A percentile compares a stretch with the other conserved stretches of the same genome.
phyloP scores from a whole-genome alignment of 768 basidiomycete genomes.

The Lactarius akahatsu region DNA sequence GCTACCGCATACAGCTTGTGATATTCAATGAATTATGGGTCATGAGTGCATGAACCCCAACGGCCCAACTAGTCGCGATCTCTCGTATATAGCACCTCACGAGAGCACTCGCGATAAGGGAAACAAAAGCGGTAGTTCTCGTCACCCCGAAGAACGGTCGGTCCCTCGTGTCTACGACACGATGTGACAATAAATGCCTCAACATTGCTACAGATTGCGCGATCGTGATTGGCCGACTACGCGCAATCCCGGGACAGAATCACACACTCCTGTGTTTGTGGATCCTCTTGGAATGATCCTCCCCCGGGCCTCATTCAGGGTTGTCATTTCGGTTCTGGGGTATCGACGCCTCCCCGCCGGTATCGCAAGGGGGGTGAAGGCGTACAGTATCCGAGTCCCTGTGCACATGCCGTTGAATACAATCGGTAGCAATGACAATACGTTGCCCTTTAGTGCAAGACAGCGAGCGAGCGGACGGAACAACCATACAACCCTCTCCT shows the following conservation, averaged over 20 bases:
- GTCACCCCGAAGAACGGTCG: background rate
- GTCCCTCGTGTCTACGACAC: background rate
- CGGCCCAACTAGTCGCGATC: no score
- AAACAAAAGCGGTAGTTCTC: background rate
- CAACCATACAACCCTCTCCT: background rate
- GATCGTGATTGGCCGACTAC: background rate
- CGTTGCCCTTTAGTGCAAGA: background rate
- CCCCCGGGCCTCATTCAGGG: background rate
- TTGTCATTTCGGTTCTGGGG: background rate
- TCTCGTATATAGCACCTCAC: slow-evolving; percentile 1
- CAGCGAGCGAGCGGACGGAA: background rate
- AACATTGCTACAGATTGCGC: background rate
- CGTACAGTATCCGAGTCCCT: no score
- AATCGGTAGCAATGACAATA: background rate
- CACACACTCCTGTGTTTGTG: background rate
- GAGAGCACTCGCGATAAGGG: slow-evolving; percentile 22
- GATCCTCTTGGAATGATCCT: slow-evolving; percentile 8
- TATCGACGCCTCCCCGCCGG: background rate
- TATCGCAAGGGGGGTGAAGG: background rate
- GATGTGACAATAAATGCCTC: background rate
- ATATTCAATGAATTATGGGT: background rate
- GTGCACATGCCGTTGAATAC: background rate
- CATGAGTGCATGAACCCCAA: background rate
- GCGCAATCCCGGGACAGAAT: background rate
- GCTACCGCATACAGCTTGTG: background rate